Base-by-base conservation (phyloP, 495 filamentous ascomycete genomes). In the Tuber umbilicatum region DNA sequence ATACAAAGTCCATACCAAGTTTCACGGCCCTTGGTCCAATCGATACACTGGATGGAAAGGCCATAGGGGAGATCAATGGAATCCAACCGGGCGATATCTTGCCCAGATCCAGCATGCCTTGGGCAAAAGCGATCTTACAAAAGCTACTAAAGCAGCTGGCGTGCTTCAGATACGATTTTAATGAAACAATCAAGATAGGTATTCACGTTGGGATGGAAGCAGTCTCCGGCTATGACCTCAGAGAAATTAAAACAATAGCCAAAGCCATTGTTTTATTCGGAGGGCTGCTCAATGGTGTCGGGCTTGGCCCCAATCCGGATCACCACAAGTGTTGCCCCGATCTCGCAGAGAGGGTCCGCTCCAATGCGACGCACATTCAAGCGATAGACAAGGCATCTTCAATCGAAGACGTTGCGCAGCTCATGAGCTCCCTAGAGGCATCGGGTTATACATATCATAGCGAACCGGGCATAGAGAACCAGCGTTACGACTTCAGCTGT, bases 251-350 rank as follows among this genome's bases (percentile, higher is more conserved):
- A 31, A 60, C 72, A 43, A 78, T 74, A 55, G 55, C 75, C 45
- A 79, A 79, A 38, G n/a, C 60, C 3, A 78, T 79, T 39, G 64
- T 74, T 27, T 38, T 79, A 45, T 78, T 74, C 21, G 64, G 77
- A 35, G 77, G 78, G 35, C 64, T 79, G 37, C 31, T 68, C 9
- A 64, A 64, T 64, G 27, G 55, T 14, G 17, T 64, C 17, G 55
- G 55, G 14, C 27, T 35, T 2, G n/a, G 12, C 5, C 55, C 55
- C 27, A 35, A 35, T 31, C 14, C 55, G 14, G n/a, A 27, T 64
- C 55, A 35, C 17, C 27, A 64, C 27, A 35, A 17, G 35, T 35
- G 27, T 5, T 64, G 55, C 55, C 4, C 5, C 27, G 55, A 64
- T 5, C 69, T 60, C 17, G 12, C 42, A n/a, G 23, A 68, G 64